Percentiles rank a stretch among this genome's conserved stretches.
phyloP scores from a whole-genome alignment of 78 protist species.

The Capsaspora owczarzaki region DNA sequence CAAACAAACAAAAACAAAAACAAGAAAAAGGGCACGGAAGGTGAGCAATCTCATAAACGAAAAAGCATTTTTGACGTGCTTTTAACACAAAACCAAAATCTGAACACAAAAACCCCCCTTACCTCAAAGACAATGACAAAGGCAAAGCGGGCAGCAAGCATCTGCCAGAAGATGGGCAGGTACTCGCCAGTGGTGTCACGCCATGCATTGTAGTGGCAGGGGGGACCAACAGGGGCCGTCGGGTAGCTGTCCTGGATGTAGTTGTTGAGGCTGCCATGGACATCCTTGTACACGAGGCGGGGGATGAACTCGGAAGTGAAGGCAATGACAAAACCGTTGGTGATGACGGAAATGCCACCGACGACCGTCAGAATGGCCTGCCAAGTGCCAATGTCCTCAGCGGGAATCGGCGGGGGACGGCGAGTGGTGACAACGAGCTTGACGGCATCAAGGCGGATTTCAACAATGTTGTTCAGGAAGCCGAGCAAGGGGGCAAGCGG shows the following conservation, averaged over 20 bases:
- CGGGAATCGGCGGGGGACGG: conserved; percentile 17
- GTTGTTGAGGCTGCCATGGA: not conserved
- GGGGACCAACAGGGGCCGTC: not conserved
- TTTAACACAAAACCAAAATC: too few relatives aligned
- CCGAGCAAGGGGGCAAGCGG: conserved; percentile 57
- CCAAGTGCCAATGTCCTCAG: conserved; percentile 14
- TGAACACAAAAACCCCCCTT: too few relatives aligned
- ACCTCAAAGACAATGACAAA: conserved; percentile 1
- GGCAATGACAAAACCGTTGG: not conserved
- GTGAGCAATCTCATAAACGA: too few relatives aligned
- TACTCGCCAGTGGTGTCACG: not conserved
- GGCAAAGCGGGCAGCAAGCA: not conserved
- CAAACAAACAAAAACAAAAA: too few relatives aligned
- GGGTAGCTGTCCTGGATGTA: not conserved
- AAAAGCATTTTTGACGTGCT: too few relatives aligned
- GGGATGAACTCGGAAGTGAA: not conserved
- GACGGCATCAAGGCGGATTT: conserved; percentile 45
- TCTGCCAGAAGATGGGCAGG: not conserved
- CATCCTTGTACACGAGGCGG: not conserved
- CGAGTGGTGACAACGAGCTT: conserved; percentile 28
- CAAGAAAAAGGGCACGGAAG: too few relatives aligned
- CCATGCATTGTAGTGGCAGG: not conserved
- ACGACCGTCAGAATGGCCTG: not conserved
- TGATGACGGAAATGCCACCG: not conserved
- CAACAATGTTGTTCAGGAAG: conserved; percentile 52